Conservation (phyloP, 2,329 filamentous ascomycete species). For the Diaporthe destruens region DNA sequence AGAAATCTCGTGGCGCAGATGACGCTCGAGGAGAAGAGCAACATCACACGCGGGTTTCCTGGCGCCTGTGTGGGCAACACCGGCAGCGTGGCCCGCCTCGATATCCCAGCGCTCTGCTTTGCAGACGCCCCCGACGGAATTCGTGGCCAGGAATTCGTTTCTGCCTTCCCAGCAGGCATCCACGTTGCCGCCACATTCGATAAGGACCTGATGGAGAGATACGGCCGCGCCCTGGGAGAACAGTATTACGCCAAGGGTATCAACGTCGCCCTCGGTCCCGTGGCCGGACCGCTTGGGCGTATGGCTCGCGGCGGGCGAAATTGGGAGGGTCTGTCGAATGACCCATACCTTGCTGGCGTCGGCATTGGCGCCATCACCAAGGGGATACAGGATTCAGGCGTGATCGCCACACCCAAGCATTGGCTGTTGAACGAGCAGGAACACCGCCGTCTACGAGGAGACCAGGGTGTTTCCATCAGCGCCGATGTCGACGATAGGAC, state of each 20-base stretch:
- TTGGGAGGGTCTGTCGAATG: conserved; percentile 66
- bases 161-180: conserved; percentile 73
- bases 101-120: conserved; percentile 59
- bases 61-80: conserved; percentile 52
- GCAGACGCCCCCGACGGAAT: conserved; percentile 55
- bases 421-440: conserved; percentile 67
- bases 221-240: conserved; percentile 75
- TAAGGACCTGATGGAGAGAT: conserved; percentile 71
- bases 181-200: conserved; percentile 81
- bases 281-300: conserved; percentile 71
- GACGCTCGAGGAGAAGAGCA: conserved; percentile 56
- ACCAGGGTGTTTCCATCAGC: conserved; percentile 58
- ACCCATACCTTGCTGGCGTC: conserved; percentile 71
- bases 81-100: conserved; percentile 51
- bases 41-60: conserved; percentile 53
- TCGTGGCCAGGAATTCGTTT: conserved; percentile 52
- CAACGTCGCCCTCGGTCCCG: conserved; percentile 74
- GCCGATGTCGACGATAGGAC: conserved; percentile 57
- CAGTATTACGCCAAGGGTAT: conserved; percentile 78
- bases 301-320: conserved; percentile 71
- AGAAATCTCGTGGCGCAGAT: conserved; percentile 53
- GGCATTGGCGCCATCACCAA: conserved; percentile 68
- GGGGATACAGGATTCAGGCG: conserved; percentile 78
- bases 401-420: conserved; percentile 79
- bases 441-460: conserved; percentile 60